Percentiles rank a stretch among this genome's conserved stretches.
Evolutionary conservation across 106 monocot genomes (phyloP).

Genomic region (Iris macrosiphon): DNA sequence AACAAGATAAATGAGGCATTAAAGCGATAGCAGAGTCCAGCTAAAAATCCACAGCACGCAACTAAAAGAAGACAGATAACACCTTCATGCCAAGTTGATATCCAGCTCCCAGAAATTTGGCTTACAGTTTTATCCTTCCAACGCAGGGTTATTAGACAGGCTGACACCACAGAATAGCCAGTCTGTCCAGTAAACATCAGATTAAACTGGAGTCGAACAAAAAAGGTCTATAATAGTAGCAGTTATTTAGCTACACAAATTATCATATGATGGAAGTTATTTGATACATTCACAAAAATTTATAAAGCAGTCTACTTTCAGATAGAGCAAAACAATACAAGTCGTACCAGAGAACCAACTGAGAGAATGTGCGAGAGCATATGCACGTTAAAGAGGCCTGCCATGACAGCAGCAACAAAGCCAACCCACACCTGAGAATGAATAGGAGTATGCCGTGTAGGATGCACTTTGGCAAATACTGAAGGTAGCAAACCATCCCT

Average conservation of each 20-base stretch:
- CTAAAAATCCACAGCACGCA: constrained; percentile 63
- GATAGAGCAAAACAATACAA: no score
- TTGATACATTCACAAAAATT: no score
- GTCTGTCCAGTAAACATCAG: constrained; percentile 49
- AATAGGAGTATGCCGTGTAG: constrained; percentile 75
- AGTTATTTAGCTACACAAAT: no score
- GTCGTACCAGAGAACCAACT: constrained; percentile 82
- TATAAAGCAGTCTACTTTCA: no score
- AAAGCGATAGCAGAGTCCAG: constrained; percentile 81
- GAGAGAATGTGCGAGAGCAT: constrained; percentile 95
- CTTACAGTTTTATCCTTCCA: constrained; percentile 58
- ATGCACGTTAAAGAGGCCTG: constrained; percentile 80
- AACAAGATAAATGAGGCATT: constrained; percentile 32
- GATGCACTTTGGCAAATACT: constrained; percentile 81
- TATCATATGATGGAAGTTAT: no score
- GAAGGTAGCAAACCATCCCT: constrained; percentile 90
- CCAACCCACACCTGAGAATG: constrained; percentile 96
- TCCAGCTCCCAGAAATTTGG: constrained; percentile 20
- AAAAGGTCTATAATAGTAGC: no score
- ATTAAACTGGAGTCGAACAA: no score
- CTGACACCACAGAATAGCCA: constrained; percentile 97
- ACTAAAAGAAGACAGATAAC: constrained; percentile 56
- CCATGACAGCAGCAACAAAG: constrained; percentile 72
- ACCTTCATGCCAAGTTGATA: constrained; percentile 68
- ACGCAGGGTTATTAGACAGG: constrained; percentile 77